These are phyloP conservation scores for Pleurotus ostreatus DNA, from an alignment of 768 basidiomycete species.

Conservation along the genomic window DNA sequence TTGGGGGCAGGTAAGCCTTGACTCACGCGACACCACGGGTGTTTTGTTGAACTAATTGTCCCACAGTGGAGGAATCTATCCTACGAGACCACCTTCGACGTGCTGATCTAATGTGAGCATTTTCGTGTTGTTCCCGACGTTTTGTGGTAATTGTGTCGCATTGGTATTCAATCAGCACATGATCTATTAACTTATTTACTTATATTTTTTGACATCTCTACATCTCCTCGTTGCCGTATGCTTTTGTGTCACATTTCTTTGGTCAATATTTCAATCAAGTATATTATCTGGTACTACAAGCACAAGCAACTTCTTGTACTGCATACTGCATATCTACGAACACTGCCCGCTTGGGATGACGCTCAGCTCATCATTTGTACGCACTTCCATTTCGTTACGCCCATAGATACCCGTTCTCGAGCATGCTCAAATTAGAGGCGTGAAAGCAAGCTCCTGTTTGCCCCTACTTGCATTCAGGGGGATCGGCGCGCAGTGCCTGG, in stretches of 20 bases:
- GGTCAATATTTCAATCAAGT: background rate
- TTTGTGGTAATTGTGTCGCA: background rate
- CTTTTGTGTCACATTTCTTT: background rate
- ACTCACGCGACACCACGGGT: slow-evolving; percentile 22
- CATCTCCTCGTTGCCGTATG: background rate
- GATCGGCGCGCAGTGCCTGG: no score
- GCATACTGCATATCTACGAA: background rate
- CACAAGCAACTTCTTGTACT: background rate
- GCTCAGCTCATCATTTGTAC: no score
- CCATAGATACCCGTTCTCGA: no score
- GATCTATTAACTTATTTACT: background rate
- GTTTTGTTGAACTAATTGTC: background rate
- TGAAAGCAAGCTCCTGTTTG: no score
- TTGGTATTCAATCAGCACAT: background rate
- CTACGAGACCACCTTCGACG: slow-evolving; percentile 7
- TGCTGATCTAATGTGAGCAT: slow-evolving; percentile 8
- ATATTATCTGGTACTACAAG: background rate
- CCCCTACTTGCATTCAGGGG: no score
- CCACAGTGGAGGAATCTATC: slow-evolving; percentile 9
- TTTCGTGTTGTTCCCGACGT: slow-evolving; percentile 6
- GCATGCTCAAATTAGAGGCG: no score
- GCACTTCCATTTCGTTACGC: no score
- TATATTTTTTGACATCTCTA: background rate
- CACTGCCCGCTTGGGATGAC: no score
- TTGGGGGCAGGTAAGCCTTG: slow-evolving; percentile 54